Base-by-base conservation (phyloP, 768 basidiomycete genomes). In the Holtermannia corniformis region DNA sequence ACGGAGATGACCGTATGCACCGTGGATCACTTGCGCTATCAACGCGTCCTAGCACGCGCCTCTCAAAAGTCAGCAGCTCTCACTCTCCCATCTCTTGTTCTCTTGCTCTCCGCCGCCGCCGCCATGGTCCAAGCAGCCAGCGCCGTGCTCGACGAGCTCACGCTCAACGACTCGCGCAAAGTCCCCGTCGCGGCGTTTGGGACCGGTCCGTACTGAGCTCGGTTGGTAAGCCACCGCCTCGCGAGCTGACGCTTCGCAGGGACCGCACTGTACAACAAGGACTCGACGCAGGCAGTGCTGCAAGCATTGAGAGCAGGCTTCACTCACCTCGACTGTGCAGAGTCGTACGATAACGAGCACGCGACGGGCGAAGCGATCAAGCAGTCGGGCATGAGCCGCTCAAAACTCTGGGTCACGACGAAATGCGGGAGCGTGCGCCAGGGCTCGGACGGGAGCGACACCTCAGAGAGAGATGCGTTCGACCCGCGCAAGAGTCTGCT, bases 381-480 rank as follows among this genome's bases (percentile, higher is more conserved):
- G 32, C 49, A 56, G 40, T 59, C 56, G 27, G 61, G 57, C 1
- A 24, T 60, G 1, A 11, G 54, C 11, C 47, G 67, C 22, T 32
- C 52, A 3, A 54, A 67, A 13, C 41, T 67, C 12, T 70, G 41
- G 43, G 54, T 70, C 37, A 70, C 68, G 1, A 65, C 63, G 41
- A 67, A 67, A 48, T 65, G 59, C 55, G 55, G 49, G 41, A 62
- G 62, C 13, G 49, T 58, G 32, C 10, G 32, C 10, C 32, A 16
- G 10, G 16, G 16, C 10, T 7, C 32, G 32, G 32, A 37, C 41
- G 44, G 53, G 4, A 47, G 42, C 16, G 41, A 55, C 12, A n/a
- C n/a, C n/a, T n/a, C n/a, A n/a, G n/a, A n/a, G n/a, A 47, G 56
- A 7, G 47, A 44, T 7, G 49, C 53, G 13, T 54, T 47, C 20